These are phyloP conservation scores for Penicillium coffeae DNA, from an alignment of 495 filamentous ascomycete species.

Conservation along the genomic window DNA sequence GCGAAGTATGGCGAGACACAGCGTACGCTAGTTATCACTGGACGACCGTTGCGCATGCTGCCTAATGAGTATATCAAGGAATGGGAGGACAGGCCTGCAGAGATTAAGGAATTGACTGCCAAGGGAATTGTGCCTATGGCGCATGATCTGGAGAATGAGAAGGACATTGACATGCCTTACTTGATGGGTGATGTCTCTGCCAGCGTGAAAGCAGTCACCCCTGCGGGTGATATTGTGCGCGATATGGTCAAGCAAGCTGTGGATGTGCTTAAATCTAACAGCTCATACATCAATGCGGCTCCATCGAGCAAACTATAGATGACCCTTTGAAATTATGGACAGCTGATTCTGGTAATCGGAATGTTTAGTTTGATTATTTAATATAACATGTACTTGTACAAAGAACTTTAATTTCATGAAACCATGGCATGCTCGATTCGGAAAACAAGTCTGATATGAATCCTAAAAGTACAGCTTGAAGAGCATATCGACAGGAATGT, in stretches of 20 bases:
- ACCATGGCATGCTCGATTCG: constrained; percentile 9
- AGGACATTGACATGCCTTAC: constrained; percentile 77
- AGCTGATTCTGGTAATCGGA: neutral
- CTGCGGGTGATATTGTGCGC: constrained; percentile 74
- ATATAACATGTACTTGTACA: constrained; percentile 40
- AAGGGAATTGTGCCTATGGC: constrained; percentile 73
- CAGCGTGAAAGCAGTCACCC: constrained; percentile 66
- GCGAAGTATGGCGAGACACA: constrained; percentile 72
- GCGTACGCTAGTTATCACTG: constrained; percentile 73
- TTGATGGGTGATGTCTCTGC: constrained; percentile 94
- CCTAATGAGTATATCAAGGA: constrained; percentile 75
- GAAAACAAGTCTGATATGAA: neutral
- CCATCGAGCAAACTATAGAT: constrained; percentile 35
- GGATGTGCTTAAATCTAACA: constrained; percentile 52
- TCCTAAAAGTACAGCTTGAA: neutral
- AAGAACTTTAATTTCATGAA: constrained; percentile 20
- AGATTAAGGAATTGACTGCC: constrained; percentile 66
- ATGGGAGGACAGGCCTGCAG: constrained; percentile 72
- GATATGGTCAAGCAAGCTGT: constrained; percentile 85
- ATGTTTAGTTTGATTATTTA: constrained; percentile 11
- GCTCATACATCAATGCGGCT: constrained; percentile 29
- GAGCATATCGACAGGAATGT: neutral
- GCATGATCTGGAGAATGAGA: constrained; percentile 71
- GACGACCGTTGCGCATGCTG: constrained; percentile 73
- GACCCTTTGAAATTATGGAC: neutral